Evolutionary conservation across 768 basidiomycete genomes (phyloP).

Genomic region (Agaricus sinodeliciosus): DNA sequence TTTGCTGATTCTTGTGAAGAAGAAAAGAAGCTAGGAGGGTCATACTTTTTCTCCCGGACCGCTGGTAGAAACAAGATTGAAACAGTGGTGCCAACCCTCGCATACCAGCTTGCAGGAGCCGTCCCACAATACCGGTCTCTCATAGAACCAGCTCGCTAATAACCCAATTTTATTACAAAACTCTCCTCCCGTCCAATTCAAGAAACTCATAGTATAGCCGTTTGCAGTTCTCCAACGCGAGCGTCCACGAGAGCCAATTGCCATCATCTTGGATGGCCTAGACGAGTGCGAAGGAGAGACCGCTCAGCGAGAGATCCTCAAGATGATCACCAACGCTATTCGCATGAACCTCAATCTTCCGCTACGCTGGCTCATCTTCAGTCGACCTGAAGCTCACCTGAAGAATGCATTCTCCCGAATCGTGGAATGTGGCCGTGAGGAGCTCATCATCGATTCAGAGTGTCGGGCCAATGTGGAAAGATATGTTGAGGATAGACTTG

Average conservation of each 20-base stretch:
- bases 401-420: background rate
- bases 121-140: background rate
- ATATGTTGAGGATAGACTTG: background rate
- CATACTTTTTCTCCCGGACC: slow-evolving; percentile 4
- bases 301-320: background rate
- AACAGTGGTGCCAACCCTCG: slow-evolving; percentile 1
- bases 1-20: background rate
- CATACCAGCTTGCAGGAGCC: background rate
- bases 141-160: background rate
- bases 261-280: slow-evolving; percentile 2
- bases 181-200: background rate
- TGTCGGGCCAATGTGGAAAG: background rate
- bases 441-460: background rate
- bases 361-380: background rate
- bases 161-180: background rate
- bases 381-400: background rate
- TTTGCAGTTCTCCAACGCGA: background rate
- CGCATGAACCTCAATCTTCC: background rate
- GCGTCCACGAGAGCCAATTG: background rate
- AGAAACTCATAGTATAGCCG: slow-evolving; percentile 2
- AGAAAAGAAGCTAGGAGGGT: background rate
- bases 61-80: background rate
- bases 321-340: background rate
- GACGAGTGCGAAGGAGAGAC: slow-evolving; percentile 5
- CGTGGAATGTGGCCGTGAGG: background rate